phyloP scores from a whole-genome alignment of 2,329 filamentous ascomycete species.

The Talaromyces amestolkiae region DNA sequence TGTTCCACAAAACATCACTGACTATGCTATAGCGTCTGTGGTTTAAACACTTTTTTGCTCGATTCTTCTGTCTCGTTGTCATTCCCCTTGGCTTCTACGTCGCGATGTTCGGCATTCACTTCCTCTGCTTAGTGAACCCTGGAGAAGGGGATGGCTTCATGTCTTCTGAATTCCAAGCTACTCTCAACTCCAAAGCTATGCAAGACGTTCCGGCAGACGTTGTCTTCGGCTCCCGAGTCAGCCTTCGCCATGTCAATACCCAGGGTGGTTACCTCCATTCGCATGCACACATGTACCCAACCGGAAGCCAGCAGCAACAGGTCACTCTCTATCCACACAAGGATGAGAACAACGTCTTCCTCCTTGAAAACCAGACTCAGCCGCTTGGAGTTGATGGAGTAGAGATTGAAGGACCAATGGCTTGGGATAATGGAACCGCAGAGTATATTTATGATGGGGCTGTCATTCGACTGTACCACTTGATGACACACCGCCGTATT shows the following conservation, averaged over 20 bases:
- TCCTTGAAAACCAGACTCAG: slow-evolving; percentile 94
- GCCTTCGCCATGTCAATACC: slow-evolving; percentile 89
- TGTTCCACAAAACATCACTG: slow-evolving; percentile 22
- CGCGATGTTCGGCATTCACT: slow-evolving; percentile 96
- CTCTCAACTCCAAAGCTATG: slow-evolving; percentile 95
- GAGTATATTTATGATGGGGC: slow-evolving; percentile 75
- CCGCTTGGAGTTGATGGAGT: slow-evolving; percentile 70
- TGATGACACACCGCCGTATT: slow-evolving; percentile 78
- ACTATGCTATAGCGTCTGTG: slow-evolving; percentile 62
- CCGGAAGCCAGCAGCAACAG: slow-evolving; percentile 96
- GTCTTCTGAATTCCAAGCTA: slow-evolving; percentile 98
- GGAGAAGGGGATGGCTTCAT: slow-evolving; percentile 98
- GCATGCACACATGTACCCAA: slow-evolving; percentile 95
- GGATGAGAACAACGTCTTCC: slow-evolving; percentile 95
- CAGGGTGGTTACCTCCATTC: slow-evolving; percentile 98
- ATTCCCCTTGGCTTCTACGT: slow-evolving; percentile 90
- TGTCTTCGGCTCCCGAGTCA: slow-evolving; percentile 80
- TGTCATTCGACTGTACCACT: slow-evolving; percentile 79
- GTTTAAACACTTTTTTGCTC: slow-evolving; percentile 90
- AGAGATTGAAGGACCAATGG: slow-evolving; percentile 73
- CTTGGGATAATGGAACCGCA: slow-evolving; percentile 74
- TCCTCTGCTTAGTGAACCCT: slow-evolving; percentile 86
- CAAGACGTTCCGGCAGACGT: slow-evolving; percentile 91
- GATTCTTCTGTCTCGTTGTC: slow-evolving; percentile 85
- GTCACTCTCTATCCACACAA: slow-evolving; percentile 98